Percentiles rank a stretch among this genome's conserved stretches.
Evolutionary conservation across 139 green algal species (phyloP).

Genomic region (Diplosphaera chodatii): DNA sequence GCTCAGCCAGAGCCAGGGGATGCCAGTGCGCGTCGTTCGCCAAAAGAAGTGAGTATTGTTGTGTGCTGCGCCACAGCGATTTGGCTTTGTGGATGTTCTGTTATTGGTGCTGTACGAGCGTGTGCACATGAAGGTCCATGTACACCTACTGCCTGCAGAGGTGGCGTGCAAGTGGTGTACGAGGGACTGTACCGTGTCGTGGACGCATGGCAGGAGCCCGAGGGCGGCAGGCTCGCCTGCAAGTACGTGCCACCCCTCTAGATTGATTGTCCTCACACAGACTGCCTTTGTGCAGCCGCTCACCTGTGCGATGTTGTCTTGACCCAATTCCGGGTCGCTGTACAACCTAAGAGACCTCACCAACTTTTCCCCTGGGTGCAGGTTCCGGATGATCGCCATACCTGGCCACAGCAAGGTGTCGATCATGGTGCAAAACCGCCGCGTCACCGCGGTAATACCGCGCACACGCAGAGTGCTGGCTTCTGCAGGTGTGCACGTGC

Average conservation of each 20-base stretch:
- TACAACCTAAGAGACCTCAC: neutral
- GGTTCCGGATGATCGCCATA: slow-evolving; percentile 41
- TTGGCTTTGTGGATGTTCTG: too few species aligned
- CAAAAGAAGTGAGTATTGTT: neutral
- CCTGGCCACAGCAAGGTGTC: slow-evolving; percentile 29
- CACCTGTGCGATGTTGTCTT: too few species aligned
- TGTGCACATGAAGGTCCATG: too few species aligned
- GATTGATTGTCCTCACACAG: too few species aligned
- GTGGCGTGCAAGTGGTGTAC: slow-evolving; percentile 40
- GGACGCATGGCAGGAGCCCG: slow-evolving; percentile 10
- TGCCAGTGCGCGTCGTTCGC: slow-evolving; percentile 44
- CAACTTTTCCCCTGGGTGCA: slow-evolving; percentile 14
- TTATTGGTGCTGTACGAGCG: too few species aligned
- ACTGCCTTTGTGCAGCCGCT: too few species aligned
- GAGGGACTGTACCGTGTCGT: slow-evolving; percentile 56
- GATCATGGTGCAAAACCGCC: neutral
- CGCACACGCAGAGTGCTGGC: neutral
- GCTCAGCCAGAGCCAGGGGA: slow-evolving; percentile 15
- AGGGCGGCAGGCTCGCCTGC: slow-evolving; percentile 4
- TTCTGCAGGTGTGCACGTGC: neutral
- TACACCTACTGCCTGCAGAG: slow-evolving; percentile 9
- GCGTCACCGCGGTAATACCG: too few species aligned
- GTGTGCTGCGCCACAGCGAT: too few species aligned
- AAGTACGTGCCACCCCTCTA: slow-evolving; percentile 24
- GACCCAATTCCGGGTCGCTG: too few species aligned